Base-by-base conservation (phyloP, 2,329 filamentous ascomycete genomes). In the Hypoxylon sp. region DNA sequence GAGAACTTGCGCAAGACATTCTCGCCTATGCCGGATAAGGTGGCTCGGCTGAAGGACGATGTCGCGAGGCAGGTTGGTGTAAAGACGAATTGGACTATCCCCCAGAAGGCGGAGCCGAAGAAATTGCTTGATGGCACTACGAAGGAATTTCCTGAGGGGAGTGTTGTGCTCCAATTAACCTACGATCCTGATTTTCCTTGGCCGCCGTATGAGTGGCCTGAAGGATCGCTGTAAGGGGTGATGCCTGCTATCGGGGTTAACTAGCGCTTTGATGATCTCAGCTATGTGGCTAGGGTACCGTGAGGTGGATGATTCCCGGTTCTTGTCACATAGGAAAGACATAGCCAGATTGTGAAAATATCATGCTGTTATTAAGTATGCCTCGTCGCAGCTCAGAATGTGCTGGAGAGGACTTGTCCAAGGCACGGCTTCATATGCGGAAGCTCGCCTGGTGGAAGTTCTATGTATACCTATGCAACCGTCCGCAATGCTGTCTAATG, bases 71-170 rank as follows among this genome's bases (percentile, higher is more conserved):
- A 33, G 26, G 8, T 51, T 37, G 63, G 59, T 0, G 31, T 70
- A 5, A 17, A 46, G 42, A 53, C 53, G 31, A 2, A 14, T 1
- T 67, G 59, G 59, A 29, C 22, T 5, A 37, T 47, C 0, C 39
- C 26, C 10, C 42, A 39, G 5, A n/a, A 31, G 5, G 51, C 67
- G 13, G 9, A 46, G 6, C 24, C 59, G 31, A 50, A 59, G 57
- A 48, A 59, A 6, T 29, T 68, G 51, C 59, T 48, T 24, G 73
- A 74, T 65, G 69, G 72, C 2, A 66, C 65, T 8, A 58, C 39
- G 42, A 72, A 67, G 33, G 60, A 67, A 6, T 74, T 73, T 11
- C 74, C 73, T 0, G 64, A 72, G 22, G 74, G 73, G 4, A 72
- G 66, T 6, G 59, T 75, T 10, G 33, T 60, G 29, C 51, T 76